Evolutionary conservation across 768 basidiomycete genomes (phyloP), one percentile per base, ranked within the genome.

Genomic region (Daedaleopsis nitida): DNA sequence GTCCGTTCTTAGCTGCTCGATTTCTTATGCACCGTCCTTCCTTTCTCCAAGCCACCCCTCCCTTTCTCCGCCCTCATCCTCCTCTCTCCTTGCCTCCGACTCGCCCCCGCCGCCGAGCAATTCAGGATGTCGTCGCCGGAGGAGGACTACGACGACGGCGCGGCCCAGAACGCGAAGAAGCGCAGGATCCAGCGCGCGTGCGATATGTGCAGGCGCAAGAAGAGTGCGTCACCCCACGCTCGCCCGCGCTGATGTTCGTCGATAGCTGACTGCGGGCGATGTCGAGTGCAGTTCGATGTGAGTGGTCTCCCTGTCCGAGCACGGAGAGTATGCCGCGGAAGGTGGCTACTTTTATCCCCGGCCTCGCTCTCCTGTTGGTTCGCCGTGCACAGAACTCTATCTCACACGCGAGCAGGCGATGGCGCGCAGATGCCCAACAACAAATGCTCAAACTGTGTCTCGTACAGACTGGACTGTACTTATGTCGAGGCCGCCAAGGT

Each of bases 121-220:
- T 27, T n/a, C 12, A 17, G 7, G 59, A 86, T 86, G 85, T 89
- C 87, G 50, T 88, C 87, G 37, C 81, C 81, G 59, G 87, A 88
- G 69, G 86, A 88, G 42, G 86, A 89, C 34, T 77, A 74, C 71
- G 83, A 85, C 23, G 57, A 65, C 8, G 83, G 84, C 48, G 55
- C 66, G 43, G 64, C 69, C 12, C 66, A 69, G 50, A 77, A 75
- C 19, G 72, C 73, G 19, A 92, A 92, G 78, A 91, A 89, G 71
- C 75, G 90, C 42, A 80, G 85, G 63, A 81, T 92, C 34, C 88
- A 91, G 73, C 76, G 91, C 32, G 91, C 91, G 8, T 94, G 92
- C 69, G 92, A 94, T 68, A 82, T 86, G 0, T 94, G 92, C 70
- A 79, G 92, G 39, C 79, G 90, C 59, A 94, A 93, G 80, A 95